Evolutionary conservation across 2,329 filamentous ascomycete species (phyloP).

Genomic region (Cordyceps farinosa): DNA sequence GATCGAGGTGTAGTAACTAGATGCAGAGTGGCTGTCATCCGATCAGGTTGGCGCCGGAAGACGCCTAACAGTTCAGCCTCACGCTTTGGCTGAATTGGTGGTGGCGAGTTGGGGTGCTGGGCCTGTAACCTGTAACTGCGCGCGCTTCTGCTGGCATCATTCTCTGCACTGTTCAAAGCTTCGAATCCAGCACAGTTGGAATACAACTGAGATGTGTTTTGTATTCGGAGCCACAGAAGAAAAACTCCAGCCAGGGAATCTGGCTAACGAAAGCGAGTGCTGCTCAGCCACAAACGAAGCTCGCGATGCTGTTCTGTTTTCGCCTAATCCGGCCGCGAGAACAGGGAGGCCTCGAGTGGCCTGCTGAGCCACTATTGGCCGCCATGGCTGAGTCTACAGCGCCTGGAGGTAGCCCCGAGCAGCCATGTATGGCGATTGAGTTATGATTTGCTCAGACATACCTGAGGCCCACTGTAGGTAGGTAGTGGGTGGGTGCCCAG

Average conservation of each 20-base stretch:
- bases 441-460: no score
- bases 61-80: background rate
- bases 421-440: no score
- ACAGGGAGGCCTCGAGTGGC: background rate
- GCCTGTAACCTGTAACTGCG: background rate
- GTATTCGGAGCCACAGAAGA: background rate
- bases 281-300: background rate
- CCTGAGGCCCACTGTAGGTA: no score
- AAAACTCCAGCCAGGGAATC: background rate
- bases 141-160: background rate
- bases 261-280: background rate
- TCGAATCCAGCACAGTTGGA: no score
- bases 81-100: background rate
- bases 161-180: background rate
- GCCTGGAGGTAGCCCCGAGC: no score
- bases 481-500: no score
- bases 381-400: background rate
- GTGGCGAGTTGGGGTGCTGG: background rate
- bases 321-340: background rate
- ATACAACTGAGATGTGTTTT: no score
- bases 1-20: background rate
- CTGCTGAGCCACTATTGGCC: conserved; percentile 1
- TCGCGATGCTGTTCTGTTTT: background rate
- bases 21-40: background rate
- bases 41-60: background rate